Evolutionary conservation across 2,329 filamentous ascomycete species (phyloP).

Genomic region (Exophiala lecanii-corni): DNA sequence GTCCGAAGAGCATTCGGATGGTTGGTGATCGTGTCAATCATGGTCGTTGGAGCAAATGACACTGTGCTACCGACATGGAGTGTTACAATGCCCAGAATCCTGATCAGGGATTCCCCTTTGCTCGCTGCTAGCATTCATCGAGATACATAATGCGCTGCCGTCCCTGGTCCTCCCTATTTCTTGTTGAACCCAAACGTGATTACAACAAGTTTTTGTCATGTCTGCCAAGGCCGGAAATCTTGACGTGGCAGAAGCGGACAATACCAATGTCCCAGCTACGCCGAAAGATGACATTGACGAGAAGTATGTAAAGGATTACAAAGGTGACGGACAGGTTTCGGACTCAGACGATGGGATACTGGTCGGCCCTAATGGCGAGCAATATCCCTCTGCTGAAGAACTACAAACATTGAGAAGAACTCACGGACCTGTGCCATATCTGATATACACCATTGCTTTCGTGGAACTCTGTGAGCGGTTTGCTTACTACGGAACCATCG

Average conservation of each 20-base stretch:
- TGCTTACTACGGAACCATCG: conserved; percentile 68
- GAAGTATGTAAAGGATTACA: background rate
- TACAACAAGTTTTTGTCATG: too few species aligned
- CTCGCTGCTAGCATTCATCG: too few species aligned
- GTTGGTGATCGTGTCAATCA: too few species aligned
- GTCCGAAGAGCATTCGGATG: too few species aligned
- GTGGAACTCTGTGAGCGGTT: conserved; percentile 73
- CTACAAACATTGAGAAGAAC: conserved; percentile 8
- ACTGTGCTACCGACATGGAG: too few species aligned
- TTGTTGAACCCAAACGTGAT: too few species aligned
- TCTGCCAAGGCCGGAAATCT: conserved; percentile 6
- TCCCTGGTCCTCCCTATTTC: too few species aligned
- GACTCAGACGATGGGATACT: conserved; percentile 6
- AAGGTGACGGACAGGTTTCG: background rate
- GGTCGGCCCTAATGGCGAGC: conserved; percentile 10
- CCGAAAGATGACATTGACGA: conserved; percentile 2
- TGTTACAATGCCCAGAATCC: too few species aligned
- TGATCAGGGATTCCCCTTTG: too few species aligned
- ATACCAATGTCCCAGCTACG: background rate
- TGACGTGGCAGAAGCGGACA: conserved; percentile 6
- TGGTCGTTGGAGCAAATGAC: too few species aligned
- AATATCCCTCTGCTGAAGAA: conserved; percentile 22
- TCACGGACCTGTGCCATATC: conserved; percentile 57
- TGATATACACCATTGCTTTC: conserved; percentile 65
- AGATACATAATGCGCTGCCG: too few species aligned